phyloP scores from a whole-genome alignment of 306 rosid species.

The Ammopiptanthus mongolicus region DNA sequence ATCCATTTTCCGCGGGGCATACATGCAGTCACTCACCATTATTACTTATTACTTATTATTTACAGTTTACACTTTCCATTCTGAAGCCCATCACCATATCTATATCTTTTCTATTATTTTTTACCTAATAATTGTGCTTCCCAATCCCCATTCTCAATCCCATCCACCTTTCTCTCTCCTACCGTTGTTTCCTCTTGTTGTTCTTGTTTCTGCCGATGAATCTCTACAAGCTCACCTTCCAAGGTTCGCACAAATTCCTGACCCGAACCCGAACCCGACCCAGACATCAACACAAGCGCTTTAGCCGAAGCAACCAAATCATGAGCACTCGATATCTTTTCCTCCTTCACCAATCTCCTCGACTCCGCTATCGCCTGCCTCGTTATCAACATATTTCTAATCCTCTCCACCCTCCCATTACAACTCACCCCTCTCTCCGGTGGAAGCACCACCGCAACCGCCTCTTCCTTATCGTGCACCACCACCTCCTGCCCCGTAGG shows the following conservation, averaged over 20 bases:
- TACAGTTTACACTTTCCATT: no score
- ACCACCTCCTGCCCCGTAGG: constrained; percentile 32
- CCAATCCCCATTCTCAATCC: no score
- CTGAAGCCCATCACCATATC: no score
- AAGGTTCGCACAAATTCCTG: constrained; percentile 38
- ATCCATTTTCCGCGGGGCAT: no score
- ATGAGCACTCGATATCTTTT: constrained; percentile 37
- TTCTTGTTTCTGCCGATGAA: constrained; percentile 39
- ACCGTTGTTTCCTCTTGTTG: not conserved
- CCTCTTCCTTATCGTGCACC: constrained; percentile 35
- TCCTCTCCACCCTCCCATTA: constrained; percentile 26
- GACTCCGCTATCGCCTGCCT: constrained; percentile 63
- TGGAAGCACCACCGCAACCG: constrained; percentile 21
- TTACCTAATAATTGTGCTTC: no score
- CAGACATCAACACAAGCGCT: constrained; percentile 32
- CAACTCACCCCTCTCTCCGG: constrained; percentile 3
- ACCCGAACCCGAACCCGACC: constrained; percentile 21
- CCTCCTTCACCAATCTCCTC: constrained; percentile 28
- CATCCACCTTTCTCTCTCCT: no score
- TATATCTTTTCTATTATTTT: no score
- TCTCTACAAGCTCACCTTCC: constrained; percentile 51
- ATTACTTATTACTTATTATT: no score
- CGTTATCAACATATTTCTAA: constrained; percentile 39
- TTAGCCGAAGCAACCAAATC: constrained; percentile 45
- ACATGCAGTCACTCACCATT: no score